A percentile compares a stretch with the other conserved stretches of the same genome.
These are phyloP conservation scores for Aleurites moluccanus DNA, from an alignment of 441 rosid genomes.

Conservation along the genomic window DNA sequence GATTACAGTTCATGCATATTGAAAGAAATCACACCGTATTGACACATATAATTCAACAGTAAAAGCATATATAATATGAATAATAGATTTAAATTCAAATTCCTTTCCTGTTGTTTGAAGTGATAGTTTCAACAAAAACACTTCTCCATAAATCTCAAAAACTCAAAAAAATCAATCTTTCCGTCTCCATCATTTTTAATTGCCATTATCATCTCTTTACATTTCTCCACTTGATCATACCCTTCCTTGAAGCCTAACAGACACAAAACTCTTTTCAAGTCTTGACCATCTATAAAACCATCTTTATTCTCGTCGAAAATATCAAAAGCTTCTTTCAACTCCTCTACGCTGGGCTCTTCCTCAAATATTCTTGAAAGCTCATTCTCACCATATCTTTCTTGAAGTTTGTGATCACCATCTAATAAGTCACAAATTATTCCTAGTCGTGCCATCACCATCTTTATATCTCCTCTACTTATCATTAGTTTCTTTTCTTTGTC, in stretches of 20 bases:
- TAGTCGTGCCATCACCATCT: slow-evolving; percentile 35
- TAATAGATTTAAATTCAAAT: too few species aligned
- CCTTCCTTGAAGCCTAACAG: slow-evolving; percentile 34
- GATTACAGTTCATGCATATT: too few species aligned
- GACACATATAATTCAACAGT: too few species aligned
- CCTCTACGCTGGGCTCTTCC: slow-evolving; percentile 38
- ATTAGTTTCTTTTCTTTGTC: background rate
- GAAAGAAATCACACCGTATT: too few species aligned
- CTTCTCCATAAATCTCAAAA: slow-evolving; percentile 34
- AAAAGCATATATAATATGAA: too few species aligned
- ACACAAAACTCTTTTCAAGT: slow-evolving; percentile 43
- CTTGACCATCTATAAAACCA: slow-evolving; percentile 45
- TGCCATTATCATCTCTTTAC: slow-evolving; percentile 32
- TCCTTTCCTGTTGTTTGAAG: too few species aligned
- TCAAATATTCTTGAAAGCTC: slow-evolving; percentile 36
- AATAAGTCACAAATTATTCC: slow-evolving; percentile 18
- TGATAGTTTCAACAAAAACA: slow-evolving; percentile 30
- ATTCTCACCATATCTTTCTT: slow-evolving; percentile 1
- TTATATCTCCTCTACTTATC: slow-evolving; percentile 20
- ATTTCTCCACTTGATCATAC: slow-evolving; percentile 12
- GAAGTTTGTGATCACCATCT: background rate
- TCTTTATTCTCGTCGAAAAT: slow-evolving; percentile 50
- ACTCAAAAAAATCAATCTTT: slow-evolving; percentile 36
- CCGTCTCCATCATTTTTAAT: slow-evolving; percentile 29
- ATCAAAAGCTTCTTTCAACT: slow-evolving; percentile 40